These are phyloP conservation scores for Sutorius australiensis DNA, from an alignment of 768 basidiomycete genomes.

Conservation along the genomic window DNA sequence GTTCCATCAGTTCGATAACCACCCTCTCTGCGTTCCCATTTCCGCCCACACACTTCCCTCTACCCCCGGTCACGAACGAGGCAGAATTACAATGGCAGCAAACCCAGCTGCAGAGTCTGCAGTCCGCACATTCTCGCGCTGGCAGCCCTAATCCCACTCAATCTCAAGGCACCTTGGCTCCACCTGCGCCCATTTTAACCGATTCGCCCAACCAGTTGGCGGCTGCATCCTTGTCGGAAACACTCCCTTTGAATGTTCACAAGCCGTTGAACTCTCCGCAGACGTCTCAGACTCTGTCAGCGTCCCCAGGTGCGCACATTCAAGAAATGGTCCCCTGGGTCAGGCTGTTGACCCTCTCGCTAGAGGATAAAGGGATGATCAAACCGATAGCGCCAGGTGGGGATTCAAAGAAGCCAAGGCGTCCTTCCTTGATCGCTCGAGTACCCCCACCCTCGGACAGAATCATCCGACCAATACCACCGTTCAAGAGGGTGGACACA, in stretches of 20 bases:
- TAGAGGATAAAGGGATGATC: neutral
- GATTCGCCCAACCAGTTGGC: constrained; percentile 22
- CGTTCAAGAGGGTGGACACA: constrained; percentile 21
- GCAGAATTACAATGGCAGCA: constrained; percentile 26
- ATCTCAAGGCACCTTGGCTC: neutral
- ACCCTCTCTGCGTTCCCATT: constrained; percentile 71
- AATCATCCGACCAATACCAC: constrained; percentile 8
- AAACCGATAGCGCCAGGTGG: neutral
- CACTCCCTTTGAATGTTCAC: neutral
- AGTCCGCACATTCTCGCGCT: constrained; percentile 11
- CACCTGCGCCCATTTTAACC: constrained; percentile 9
- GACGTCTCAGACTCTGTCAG: constrained; percentile 1
- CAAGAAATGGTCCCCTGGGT: neutral
- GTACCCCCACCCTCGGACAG: constrained; percentile 17
- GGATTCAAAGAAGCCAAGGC: constrained; percentile 15
- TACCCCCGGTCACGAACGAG: constrained; percentile 42
- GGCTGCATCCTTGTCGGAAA: constrained; percentile 4
- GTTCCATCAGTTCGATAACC: constrained; percentile 47
- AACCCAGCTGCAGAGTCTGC: constrained; percentile 22
- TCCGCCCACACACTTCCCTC: constrained; percentile 69
- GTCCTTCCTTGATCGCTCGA: constrained; percentile 21
- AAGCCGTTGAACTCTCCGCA: constrained; percentile 7
- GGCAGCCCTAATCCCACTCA: constrained; percentile 14
- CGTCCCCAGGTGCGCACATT: neutral
- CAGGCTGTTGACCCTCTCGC: neutral